Evolutionary conservation across 805 yeast species (phyloP).

Genomic region (Sugiyamaella floridensis): DNA sequence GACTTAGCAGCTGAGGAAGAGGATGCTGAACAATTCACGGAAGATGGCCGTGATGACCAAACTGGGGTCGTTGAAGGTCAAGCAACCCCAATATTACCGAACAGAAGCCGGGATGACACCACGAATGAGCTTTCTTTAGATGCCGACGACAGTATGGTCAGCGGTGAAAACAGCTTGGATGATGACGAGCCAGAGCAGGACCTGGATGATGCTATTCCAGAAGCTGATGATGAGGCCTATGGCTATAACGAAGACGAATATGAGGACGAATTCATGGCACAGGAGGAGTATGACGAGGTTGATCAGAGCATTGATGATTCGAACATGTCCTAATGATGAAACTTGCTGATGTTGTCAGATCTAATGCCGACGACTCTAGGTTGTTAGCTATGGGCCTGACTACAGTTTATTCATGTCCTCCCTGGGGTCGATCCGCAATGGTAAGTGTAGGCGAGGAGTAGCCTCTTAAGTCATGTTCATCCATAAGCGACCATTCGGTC

Average conservation of each 20-base stretch:
- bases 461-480: too few relatives aligned
- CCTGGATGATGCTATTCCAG: constrained; percentile 18
- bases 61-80: not conserved
- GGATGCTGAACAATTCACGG: constrained; percentile 13
- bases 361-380: too few relatives aligned
- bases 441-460: too few relatives aligned
- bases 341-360: not conserved
- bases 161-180: not conserved
- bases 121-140: constrained; percentile 1
- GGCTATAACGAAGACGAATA: constrained; percentile 18
- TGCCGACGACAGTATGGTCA: not conserved
- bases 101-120: not conserved
- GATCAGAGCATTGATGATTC: not conserved
- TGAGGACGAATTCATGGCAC: constrained; percentile 19
- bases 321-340: not conserved
- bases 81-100: too few relatives aligned
- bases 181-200: constrained; percentile 10
- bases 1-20: constrained; percentile 13
- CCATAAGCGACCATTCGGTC: too few relatives aligned
- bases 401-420: too few relatives aligned
- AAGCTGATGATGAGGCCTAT: constrained; percentile 18
- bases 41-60: constrained; percentile 19
- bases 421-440: too few relatives aligned
- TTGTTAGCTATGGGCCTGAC: too few relatives aligned
- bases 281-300: constrained; percentile 14